These are phyloP conservation scores for Chaetoscypha palmicola DNA, from an alignment of 2,329 filamentous ascomycete species.

Conservation along the genomic window DNA sequence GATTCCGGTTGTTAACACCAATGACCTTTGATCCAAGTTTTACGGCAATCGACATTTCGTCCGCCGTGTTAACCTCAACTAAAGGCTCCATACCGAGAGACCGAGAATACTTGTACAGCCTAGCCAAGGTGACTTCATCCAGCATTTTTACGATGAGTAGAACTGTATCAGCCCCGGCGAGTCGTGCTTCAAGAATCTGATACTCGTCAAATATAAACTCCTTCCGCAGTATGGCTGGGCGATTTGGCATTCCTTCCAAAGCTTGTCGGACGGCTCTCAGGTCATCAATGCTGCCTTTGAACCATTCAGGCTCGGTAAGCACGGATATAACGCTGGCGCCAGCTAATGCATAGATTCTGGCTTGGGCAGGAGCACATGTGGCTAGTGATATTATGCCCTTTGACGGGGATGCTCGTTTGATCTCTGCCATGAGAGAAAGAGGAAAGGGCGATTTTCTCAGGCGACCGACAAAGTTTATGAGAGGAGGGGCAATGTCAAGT, in stretches of 20 bases:
- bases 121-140: conserved; percentile 62
- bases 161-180: conserved; percentile 91
- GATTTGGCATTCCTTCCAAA: conserved; percentile 83
- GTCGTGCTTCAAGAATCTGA: conserved; percentile 87
- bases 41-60: conserved; percentile 86
- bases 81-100: conserved; percentile 95
- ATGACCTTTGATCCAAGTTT: conserved; percentile 84
- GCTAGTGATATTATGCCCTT: conserved; percentile 90
- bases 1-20: conserved; percentile 94
- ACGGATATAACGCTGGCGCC: conserved; percentile 97
- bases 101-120: conserved; percentile 80
- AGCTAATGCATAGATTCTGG: conserved; percentile 82
- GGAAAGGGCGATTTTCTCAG: conserved; percentile 76
- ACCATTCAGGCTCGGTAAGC: conserved; percentile 98
- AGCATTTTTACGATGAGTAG: conserved; percentile 98
- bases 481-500: conserved; percentile 75
- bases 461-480: conserved; percentile 71
- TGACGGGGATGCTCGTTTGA: conserved; percentile 92
- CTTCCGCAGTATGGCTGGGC: conserved; percentile 86
- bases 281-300: conserved; percentile 96
- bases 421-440: conserved; percentile 94
- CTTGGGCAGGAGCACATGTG: conserved; percentile 83
- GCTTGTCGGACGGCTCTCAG: conserved; percentile 79
- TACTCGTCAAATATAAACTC: conserved; percentile 99
- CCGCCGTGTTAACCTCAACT: conserved; percentile 90